Evolutionary conservation across 768 basidiomycete genomes (phyloP), one percentile per base, ranked within the genome.

Genomic region (Trametes maxima): DNA sequence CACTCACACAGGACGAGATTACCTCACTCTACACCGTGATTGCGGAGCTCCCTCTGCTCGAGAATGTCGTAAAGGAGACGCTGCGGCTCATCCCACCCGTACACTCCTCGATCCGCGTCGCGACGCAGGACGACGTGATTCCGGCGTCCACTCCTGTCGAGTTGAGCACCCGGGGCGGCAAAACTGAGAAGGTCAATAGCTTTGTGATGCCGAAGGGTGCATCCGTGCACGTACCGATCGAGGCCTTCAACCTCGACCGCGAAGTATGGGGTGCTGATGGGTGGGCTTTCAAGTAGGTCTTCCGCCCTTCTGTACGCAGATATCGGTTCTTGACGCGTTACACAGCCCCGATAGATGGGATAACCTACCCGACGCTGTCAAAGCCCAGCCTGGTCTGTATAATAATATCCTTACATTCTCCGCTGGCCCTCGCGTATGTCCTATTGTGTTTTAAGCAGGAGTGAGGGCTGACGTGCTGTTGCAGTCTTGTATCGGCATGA

Each of bases 261-360:
- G 81, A 74, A 17, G 79, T 93, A 25, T 94, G 92, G 90, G 93
- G 93, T 5, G 77, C 83, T 24, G 85, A 90, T 69, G 90, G 88
- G 35, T 92, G 89, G 90, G 80, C 85, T 25, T 95, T 93, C 73
- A 81, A 85, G 92, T 93, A 69, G 65, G 66, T 68, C 33, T 43
- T 52, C 35, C 24, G 35, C 14, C 4, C 37, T 55, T 11, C 14
- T n/a, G 35, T 35, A 46, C 25, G 33, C 2, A 7, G n/a, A 12
- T 22, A 8, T 52, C 10, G 13, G n/a, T 19, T 19, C 21, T 24
- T 11, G 40, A 4, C 13, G 37, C 12, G 35, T 24, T 35, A 42
- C 33, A 61, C 62, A 93, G 92, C 40, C 92, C 92, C 2, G 90
- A 94, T 62, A 80, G 92, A 24, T 94, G 92, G 92, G 82, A 89